phyloP scores from a whole-genome alignment of 2,329 filamentous ascomycete species.

The Davidsoniella eucalypti region DNA sequence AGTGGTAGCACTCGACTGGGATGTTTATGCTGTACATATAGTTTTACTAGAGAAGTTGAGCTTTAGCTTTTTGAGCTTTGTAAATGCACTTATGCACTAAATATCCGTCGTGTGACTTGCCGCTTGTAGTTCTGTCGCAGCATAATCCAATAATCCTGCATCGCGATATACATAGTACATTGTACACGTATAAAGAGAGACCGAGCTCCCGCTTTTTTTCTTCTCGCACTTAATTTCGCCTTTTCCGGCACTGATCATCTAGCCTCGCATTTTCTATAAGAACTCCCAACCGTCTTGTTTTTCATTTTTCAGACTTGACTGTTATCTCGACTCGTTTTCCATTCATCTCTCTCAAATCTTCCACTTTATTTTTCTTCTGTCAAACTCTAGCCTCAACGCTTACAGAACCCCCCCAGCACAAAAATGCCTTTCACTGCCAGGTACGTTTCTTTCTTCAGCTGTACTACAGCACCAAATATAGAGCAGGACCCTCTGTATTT shows the following conservation, averaged over 20 bases:
- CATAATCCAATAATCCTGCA: not conserved
- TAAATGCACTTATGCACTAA: too few relatives aligned
- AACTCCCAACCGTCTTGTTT: not conserved
- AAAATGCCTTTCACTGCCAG: slow-evolving; percentile 42
- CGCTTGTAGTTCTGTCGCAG: too few relatives aligned
- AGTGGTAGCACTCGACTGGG: not conserved
- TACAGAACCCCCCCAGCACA: slow-evolving; percentile 17
- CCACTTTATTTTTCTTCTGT: not conserved
- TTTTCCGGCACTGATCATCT: not conserved
- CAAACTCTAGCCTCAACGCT: not conserved
- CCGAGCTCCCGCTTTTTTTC: not conserved
- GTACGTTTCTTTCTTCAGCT: slow-evolving; percentile 22
- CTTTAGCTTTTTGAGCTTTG: too few relatives aligned
- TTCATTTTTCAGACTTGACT: not conserved
- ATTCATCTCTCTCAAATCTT: not conserved
- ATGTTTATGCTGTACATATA: too few relatives aligned
- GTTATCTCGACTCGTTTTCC: not conserved
- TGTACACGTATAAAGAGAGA: too few relatives aligned
- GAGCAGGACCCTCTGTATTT: not conserved
- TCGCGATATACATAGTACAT: too few relatives aligned
- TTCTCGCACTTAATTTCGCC: not conserved
- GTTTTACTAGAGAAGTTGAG: too few relatives aligned
- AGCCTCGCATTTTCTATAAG: not conserved
- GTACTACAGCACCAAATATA: too few relatives aligned
- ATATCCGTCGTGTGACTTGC: too few relatives aligned